Conservation (phyloP, 108 stramenopile species). For the Nitzschia palea region DNA sequence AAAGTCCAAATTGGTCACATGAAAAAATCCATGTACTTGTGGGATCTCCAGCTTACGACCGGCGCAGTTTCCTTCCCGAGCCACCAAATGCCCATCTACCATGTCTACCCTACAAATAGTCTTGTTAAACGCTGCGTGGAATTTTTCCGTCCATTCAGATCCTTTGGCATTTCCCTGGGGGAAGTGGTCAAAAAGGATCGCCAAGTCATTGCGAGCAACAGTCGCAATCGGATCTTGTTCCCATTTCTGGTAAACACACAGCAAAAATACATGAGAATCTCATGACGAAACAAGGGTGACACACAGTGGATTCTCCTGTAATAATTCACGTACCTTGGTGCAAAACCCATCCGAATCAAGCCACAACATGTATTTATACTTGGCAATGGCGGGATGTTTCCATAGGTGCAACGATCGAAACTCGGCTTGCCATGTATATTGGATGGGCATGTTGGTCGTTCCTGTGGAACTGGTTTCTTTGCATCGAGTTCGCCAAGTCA, state of each 20-base stretch:
- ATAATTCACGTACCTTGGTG: slow-evolving; percentile 8
- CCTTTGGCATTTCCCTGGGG: slow-evolving; percentile 10
- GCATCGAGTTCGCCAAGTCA: slow-evolving; percentile 36
- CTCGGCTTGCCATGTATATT: slow-evolving; percentile 50
- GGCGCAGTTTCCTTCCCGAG: background rate
- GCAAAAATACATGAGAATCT: too few relatives aligned
- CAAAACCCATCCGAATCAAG: slow-evolving; percentile 17
- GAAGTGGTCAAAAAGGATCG: slow-evolving; percentile 15
- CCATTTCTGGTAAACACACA: slow-evolving; percentile 21
- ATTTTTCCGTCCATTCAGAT: background rate
- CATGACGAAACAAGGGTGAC: too few relatives aligned
- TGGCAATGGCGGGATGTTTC: slow-evolving; percentile 29
- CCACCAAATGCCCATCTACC: slow-evolving; percentile 17
- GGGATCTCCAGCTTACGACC: slow-evolving; percentile 9
- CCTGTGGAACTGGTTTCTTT: slow-evolving; percentile 9
- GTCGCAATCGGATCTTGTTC: slow-evolving; percentile 43
- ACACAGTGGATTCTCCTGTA: background rate
- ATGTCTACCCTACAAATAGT: slow-evolving; percentile 11
- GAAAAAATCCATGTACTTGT: slow-evolving; percentile 53
- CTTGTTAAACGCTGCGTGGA: slow-evolving; percentile 5
- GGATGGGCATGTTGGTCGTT: slow-evolving; percentile 9
- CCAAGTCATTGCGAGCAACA: slow-evolving; percentile 34
- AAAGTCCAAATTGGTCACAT: slow-evolving; percentile 56
- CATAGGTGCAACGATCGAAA: slow-evolving; percentile 50
- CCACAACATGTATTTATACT: slow-evolving; percentile 44